A percentile compares a stretch with the other conserved stretches of the same genome.
Evolutionary conservation across 495 filamentous ascomycete genomes (phyloP).

Genomic region (Wilcoxina mikolae): DNA sequence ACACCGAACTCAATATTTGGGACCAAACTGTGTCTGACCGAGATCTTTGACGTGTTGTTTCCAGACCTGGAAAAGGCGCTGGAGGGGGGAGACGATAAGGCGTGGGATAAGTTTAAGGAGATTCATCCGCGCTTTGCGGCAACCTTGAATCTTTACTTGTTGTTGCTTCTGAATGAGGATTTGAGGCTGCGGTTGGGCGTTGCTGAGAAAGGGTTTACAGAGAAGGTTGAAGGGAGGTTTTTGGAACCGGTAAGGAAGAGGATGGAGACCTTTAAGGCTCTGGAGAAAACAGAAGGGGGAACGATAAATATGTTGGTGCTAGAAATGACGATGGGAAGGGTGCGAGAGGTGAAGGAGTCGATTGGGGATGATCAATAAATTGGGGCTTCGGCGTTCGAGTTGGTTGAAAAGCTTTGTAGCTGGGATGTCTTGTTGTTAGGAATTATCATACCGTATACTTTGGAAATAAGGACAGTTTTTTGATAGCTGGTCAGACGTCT

Average conservation of each 20-base stretch:
- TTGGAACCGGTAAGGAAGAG: constrained; percentile 37
- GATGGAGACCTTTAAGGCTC: constrained; percentile 33
- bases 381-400: too few species aligned
- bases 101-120: constrained; percentile 32
- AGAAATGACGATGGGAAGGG: constrained; percentile 19
- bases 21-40: constrained; percentile 17
- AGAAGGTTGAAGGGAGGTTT: constrained; percentile 37
- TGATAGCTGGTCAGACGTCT: too few species aligned
- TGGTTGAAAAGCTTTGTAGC: too few species aligned
- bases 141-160: constrained; percentile 39
- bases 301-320: constrained; percentile 11
- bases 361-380: too few species aligned
- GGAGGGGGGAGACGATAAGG: constrained; percentile 23
- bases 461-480: too few species aligned
- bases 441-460: too few species aligned
- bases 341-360: constrained; percentile 10
- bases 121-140: constrained; percentile 37
- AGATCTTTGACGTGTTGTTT: constrained; percentile 19
- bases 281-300: constrained; percentile 22
- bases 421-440: too few species aligned
- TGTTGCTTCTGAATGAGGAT: constrained; percentile 29
- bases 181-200: constrained; percentile 10
- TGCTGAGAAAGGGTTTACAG: constrained; percentile 10
- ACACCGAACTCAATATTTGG: constrained; percentile 20
- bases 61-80: constrained; percentile 16